Conservation (phyloP, 2,329 filamentous ascomycete species). For the Fusarium floridanum region DNA sequence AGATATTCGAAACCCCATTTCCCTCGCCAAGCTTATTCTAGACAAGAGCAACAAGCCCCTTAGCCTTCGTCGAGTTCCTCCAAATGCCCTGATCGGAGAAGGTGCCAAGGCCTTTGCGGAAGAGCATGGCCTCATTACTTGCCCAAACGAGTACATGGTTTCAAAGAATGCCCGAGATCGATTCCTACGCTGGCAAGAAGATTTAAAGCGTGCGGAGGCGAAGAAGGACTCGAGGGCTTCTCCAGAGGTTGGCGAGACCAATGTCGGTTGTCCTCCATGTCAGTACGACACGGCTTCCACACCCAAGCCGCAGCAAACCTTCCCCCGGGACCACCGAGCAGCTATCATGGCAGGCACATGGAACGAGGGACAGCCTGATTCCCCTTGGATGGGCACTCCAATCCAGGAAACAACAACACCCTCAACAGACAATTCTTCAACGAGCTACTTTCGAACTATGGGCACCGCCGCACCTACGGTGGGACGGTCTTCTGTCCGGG, state of each 20-base stretch:
- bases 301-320: constrained; percentile 41
- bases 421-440: constrained; percentile 28
- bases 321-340: constrained; percentile 62
- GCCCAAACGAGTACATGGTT: constrained; percentile 83
- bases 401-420: constrained; percentile 31
- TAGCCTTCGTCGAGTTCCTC: constrained; percentile 89
- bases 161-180: constrained; percentile 83
- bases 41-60: constrained; percentile 81
- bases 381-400: constrained; percentile 57
- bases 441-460: constrained; percentile 36
- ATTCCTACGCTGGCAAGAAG: constrained; percentile 82
- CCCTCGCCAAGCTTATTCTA: constrained; percentile 84
- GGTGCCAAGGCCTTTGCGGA: constrained; percentile 90
- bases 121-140: constrained; percentile 78
- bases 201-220: constrained; percentile 73
- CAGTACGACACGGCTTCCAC: constrained; percentile 52
- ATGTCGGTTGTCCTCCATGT: constrained; percentile 42
- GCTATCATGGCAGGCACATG: constrained; percentile 69
- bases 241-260: constrained; percentile 25
- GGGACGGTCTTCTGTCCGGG: constrained; percentile 16
- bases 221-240: constrained; percentile 51
- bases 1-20: constrained; percentile 96
- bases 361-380: constrained; percentile 74
- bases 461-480: constrained; percentile 24
- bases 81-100: constrained; percentile 88